Conservation (phyloP, 78 protist genomes). For the Guillardia theta region DNA sequence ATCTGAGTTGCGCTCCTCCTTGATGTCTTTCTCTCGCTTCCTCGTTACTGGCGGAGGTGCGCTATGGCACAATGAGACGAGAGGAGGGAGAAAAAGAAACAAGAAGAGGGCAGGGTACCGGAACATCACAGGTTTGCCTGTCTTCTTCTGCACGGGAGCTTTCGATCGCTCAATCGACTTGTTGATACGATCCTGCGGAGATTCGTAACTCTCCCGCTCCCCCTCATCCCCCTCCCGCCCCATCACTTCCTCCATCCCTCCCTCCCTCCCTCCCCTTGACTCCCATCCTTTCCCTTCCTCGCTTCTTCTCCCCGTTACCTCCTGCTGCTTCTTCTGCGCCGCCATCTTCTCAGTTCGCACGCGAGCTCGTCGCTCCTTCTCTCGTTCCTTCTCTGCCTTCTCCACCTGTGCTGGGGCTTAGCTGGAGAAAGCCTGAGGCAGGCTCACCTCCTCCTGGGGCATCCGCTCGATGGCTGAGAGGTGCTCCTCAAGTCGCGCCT, state of each 20-base stretch:
- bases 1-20: neutral
- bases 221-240: neutral
- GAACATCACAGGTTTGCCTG: constrained; percentile 49
- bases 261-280: neutral
- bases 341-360: constrained; percentile 48
- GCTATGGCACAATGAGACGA: neutral
- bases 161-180: constrained; percentile 46
- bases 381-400: constrained; percentile 30
- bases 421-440: too few relatives aligned
- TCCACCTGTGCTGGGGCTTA: too few relatives aligned
- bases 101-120: neutral
- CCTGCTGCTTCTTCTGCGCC: neutral
- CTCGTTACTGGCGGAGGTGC: neutral
- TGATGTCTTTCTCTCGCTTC: neutral
- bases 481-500: constrained; percentile 47
- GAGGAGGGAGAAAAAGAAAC: neutral
- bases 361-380: constrained; percentile 39
- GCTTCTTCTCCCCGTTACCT: neutral
- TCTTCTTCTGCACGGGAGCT: constrained; percentile 14
- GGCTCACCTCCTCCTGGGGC: constrained; percentile 48
- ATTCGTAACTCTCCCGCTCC: too few relatives aligned
- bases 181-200: constrained; percentile 47
- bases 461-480: neutral
- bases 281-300: neutral
- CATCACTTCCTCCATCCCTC: neutral